Evolutionary conservation across 495 filamentous ascomycete species (phyloP).

Genomic region (Delitschia confertaspora): DNA sequence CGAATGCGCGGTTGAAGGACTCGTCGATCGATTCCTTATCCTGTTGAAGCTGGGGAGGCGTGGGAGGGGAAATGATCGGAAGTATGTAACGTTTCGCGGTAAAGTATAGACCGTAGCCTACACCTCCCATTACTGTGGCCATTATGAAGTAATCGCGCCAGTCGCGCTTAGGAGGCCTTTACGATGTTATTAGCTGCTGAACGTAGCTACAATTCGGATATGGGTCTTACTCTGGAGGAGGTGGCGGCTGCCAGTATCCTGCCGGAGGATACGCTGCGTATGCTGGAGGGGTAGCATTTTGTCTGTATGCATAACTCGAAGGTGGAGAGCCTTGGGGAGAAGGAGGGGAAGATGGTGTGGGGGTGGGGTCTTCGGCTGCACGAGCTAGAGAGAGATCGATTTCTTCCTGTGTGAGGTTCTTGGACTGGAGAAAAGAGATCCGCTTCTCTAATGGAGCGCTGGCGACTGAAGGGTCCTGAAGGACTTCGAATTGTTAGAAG

Average conservation of each 20-base stretch:
- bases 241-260: slow-evolving; percentile 62
- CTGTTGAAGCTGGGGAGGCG: slow-evolving; percentile 80
- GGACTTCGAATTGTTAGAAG: slow-evolving; percentile 47
- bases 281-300: slow-evolving; percentile 45
- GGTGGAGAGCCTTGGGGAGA: slow-evolving; percentile 34
- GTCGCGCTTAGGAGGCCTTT: slow-evolving; percentile 62
- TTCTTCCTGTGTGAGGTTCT: slow-evolving; percentile 95
- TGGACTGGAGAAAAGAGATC: slow-evolving; percentile 87
- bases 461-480: slow-evolving; percentile 87
- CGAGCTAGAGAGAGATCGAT: slow-evolving; percentile 76
- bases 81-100: slow-evolving; percentile 87
- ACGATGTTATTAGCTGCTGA: slow-evolving; percentile 17
- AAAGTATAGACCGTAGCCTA: slow-evolving; percentile 78
- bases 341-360: slow-evolving; percentile 39
- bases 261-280: slow-evolving; percentile 54
- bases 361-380: slow-evolving; percentile 45
- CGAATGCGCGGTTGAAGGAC: slow-evolving; percentile 83
- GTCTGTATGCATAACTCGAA: slow-evolving; percentile 35
- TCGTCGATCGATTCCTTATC: slow-evolving; percentile 90
- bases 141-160: slow-evolving; percentile 99
- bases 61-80: slow-evolving; percentile 86
- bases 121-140: slow-evolving; percentile 81
- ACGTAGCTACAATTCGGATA: background rate
- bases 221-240: slow-evolving; percentile 49
- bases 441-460: slow-evolving; percentile 85